Percentiles rank a stretch among this genome's conserved stretches.
Conservation (phyloP, 2,329 filamentous ascomycete genomes). For the Teratosphaeria epicoccoides region DNA sequence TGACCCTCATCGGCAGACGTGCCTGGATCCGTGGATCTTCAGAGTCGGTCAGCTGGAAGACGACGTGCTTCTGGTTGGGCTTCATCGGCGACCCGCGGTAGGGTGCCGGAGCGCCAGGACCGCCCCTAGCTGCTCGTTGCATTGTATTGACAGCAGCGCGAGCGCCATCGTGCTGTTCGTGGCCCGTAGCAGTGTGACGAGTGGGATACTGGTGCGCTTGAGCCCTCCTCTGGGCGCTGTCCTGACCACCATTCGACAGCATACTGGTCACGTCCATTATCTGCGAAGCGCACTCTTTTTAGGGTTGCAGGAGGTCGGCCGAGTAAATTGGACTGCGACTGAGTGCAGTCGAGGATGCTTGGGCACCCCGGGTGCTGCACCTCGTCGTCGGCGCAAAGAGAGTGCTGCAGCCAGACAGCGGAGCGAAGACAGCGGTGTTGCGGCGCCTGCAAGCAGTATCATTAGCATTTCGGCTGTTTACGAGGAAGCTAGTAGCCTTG, state of each 20-base stretch:
- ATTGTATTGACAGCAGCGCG: conserved; percentile 4
- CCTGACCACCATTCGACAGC: conserved; percentile 18
- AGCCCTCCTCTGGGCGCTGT: conserved; percentile 17
- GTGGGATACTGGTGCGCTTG: conserved; percentile 26
- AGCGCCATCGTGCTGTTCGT: conserved; percentile 9
- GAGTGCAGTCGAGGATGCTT: conserved; percentile 3
- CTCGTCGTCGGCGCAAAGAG: conserved; percentile 23
- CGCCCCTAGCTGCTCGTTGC: conserved; percentile 14
- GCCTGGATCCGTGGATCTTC: conserved; percentile 36
- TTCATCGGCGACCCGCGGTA: conserved; percentile 23
- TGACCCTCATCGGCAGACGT: conserved; percentile 72
- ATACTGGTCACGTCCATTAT: conserved; percentile 30
- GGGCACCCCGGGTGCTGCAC: conserved; percentile 9
- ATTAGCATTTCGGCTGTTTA: conserved; percentile 1
- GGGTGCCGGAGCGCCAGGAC: conserved; percentile 9
- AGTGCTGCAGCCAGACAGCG: conserved; percentile 6
- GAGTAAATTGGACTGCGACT: conserved; percentile 7
- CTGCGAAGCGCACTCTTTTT: conserved; percentile 1
- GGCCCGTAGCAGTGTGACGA: conserved; percentile 16
- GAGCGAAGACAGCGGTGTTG: neutral
- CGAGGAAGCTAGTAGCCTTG: neutral
- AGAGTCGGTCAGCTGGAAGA: conserved; percentile 59
- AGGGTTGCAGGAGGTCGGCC: conserved; percentile 2
- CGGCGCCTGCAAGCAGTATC: neutral
- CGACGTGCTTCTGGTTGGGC: conserved; percentile 55